These are phyloP conservation scores for Phytophthora megakarya DNA, from an alignment of 352 stramenopile species.

Conservation along the genomic window DNA sequence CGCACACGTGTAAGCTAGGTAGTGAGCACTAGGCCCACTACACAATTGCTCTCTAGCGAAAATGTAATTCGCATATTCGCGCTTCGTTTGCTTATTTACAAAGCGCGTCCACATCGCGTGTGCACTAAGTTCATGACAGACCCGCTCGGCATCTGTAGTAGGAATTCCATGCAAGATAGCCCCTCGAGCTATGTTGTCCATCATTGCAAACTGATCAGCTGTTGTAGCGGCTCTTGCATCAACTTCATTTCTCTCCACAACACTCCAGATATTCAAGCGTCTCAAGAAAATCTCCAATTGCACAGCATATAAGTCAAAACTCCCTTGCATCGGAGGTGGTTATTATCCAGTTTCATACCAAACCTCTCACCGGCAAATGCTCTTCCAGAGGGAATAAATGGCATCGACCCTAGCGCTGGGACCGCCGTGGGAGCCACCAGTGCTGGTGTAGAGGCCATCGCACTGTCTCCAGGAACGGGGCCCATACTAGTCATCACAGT, in stretches of 20 bases:
- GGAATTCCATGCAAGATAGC: constrained; percentile 12
- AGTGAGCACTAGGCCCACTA: too few relatives aligned
- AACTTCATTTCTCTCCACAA: too few relatives aligned
- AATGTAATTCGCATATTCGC: constrained; percentile 18
- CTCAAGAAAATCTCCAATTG: constrained; percentile 9
- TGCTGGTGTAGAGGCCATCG: too few relatives aligned
- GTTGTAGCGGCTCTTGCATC: neutral
- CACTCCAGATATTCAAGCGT: constrained; percentile 2
- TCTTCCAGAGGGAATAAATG: too few relatives aligned
- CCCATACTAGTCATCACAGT: too few relatives aligned
- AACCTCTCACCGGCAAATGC: too few relatives aligned
- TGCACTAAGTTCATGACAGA: constrained; percentile 15
- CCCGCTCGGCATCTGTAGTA: constrained; percentile 11
- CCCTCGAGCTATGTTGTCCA: constrained; percentile 9
- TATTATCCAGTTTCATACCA: too few relatives aligned
- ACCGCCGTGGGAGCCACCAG: too few relatives aligned
- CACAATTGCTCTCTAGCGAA: constrained; percentile 2
- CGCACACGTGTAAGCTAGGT: too few relatives aligned
- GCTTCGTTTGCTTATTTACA: constrained; percentile 16
- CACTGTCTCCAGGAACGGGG: too few relatives aligned
- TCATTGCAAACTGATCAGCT: neutral
- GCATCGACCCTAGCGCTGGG: too few relatives aligned
- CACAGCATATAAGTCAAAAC: constrained; percentile 14
- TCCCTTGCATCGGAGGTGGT: constrained; percentile 3
- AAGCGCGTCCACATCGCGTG: constrained; percentile 3